Evolutionary conservation across 1,284 basidiomycete genomes (phyloP), one percentile per base, ranked within the genome.

Genomic region (Microbotryomycetes sp.): DNA sequence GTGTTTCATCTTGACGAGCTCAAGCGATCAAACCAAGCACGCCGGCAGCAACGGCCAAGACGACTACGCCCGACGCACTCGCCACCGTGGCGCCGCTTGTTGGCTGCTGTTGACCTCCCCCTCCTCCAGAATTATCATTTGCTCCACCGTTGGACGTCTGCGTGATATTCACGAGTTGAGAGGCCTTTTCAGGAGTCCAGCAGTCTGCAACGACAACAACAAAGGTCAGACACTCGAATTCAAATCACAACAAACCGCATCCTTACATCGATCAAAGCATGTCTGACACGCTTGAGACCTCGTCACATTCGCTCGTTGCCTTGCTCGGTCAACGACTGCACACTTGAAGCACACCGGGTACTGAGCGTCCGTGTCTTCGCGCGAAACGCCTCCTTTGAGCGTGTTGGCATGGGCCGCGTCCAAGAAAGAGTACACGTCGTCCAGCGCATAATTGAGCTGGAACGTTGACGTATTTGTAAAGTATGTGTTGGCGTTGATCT

Each of bases 321-420:
- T 57, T 6, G 76, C 72, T 35, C 77, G 72, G 57, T 79, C 77
- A 53, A 77, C 74, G 7, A 78, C 59, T 3, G 76, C 78, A 58
- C 78, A 79, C 16, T 77, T 75, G 35, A 79, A 69, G 55, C 76
- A 77, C 18, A 72, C 73, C 15, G 76, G 72, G 73, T 74, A 78
- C 30, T 73, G 56, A 5, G 71, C 72, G 45, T 65, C 75, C 6
- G 72, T 69, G 45, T 70, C 60, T 6, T 66, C 65, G 30, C 75
- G 74, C 54, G 76, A 71, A 67, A 69, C 60, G 51, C 79, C 73
- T 71, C 61, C 66, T 30, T 65, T 65, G 35, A 64, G 55, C 4
- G 56, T 57, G 46, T 62, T 65, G 7, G 45, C 29, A 57, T 65
- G 62, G 15, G 67, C 58, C 21, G 61, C 47, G 48, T 68, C 59